Base-by-base conservation (phyloP, 192 early-diverging fungal genomes). In the Backusella australiensis region DNA sequence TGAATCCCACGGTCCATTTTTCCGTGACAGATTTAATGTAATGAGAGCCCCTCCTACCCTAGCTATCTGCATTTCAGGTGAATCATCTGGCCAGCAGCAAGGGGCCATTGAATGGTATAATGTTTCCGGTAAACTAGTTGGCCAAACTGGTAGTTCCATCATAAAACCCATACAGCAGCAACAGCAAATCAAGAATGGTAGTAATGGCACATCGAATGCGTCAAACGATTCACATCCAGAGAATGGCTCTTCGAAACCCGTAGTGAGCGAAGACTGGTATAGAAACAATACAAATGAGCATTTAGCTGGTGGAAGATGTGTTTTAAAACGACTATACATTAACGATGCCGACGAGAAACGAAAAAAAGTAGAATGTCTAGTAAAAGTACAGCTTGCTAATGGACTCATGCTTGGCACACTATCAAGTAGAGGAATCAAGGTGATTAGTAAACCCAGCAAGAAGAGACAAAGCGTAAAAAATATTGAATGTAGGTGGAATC, bases 391-490 rank as follows among this genome's bases (percentile, higher is more conserved):
- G 69, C 86, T 90, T 67, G 89, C 88, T 17, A 82, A 89, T 19
- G 89, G 89, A 63, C 75, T 88, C 14, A 81, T 86, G 70, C 74
- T 93, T 23, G 90, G 91, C 19, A 89, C 88, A n/a, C 91, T 95
- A 81, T 86, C 91, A 26, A 94, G 93, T 72, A 87, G 86, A 46
- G 89, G 91, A 17, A 92, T 98, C 77, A 94, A 93, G 71, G 93
- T 96, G 7, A 96, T 98, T 71, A 95, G 94, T 76, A 98, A 98
- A 83, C 96, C 96, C 0, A 93, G 92, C 59, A 96, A 95, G 82
- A 96, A 96, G 85, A 88, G 92, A 63, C 93, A 95, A 76, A 95
- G 91, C 53, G 86, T 87, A 19, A 94, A 95, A 80, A 93, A 93
- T 80, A 89, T 91, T 73, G 90, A 93, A 74, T 73, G 75, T 76